These are phyloP conservation scores for Maudiozyma barnettii DNA, from an alignment of 805 yeast genomes.

Conservation along the genomic window DNA sequence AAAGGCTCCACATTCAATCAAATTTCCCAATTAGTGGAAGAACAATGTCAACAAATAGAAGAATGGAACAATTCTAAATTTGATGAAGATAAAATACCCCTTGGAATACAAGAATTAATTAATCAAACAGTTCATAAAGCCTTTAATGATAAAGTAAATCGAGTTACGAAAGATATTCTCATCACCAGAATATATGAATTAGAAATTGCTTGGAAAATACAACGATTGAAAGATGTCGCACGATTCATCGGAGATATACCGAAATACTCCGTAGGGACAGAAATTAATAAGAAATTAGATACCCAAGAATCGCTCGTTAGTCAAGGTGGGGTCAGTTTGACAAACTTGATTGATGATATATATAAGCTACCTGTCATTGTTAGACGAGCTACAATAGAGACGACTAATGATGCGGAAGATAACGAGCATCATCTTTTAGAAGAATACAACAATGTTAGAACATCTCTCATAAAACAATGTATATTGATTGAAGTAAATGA, in stretches of 20 bases:
- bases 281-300: slow-evolving; percentile 5
- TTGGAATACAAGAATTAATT: slow-evolving; percentile 4
- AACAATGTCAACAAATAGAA: background rate
- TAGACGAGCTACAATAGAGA: slow-evolving; percentile 1
- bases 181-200: slow-evolving; percentile 11
- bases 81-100: slow-evolving; percentile 7
- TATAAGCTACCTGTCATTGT: slow-evolving; percentile 18
- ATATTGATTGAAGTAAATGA: slow-evolving; percentile 12
- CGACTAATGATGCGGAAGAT: background rate
- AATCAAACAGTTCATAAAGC: slow-evolving; percentile 3
- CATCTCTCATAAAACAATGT: slow-evolving; percentile 13
- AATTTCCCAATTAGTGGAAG: slow-evolving; percentile 4
- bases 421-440: slow-evolving; percentile 10
- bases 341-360: slow-evolving; percentile 15
- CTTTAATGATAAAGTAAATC: slow-evolving; percentile 1
- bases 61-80: background rate
- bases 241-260: slow-evolving; percentile 23
- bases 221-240: slow-evolving; percentile 12
- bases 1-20: background rate
- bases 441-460: slow-evolving; percentile 21
- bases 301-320: slow-evolving; percentile 2
- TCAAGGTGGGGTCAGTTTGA: slow-evolving; percentile 10
- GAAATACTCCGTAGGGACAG: slow-evolving; percentile 16
- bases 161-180: slow-evolving; percentile 12
- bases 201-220: slow-evolving; percentile 11